phyloP scores from a whole-genome alignment of 169 alveolate species.

The Eimeria maxima region DNA sequence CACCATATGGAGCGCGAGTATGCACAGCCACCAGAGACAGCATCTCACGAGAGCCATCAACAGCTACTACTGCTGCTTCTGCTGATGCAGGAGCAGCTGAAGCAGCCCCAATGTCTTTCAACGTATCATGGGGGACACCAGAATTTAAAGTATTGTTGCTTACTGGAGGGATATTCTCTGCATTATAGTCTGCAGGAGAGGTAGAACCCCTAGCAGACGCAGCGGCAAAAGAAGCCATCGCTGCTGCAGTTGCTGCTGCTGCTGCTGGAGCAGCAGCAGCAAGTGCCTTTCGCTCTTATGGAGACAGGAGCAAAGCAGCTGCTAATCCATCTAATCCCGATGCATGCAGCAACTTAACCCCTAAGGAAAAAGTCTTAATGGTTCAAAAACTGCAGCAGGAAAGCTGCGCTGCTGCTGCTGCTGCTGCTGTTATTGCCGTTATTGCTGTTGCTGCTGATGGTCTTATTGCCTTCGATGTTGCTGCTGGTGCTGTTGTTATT shows the following conservation, averaged over 20 bases:
- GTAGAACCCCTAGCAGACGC: background rate
- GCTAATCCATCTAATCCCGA: background rate
- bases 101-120: background rate
- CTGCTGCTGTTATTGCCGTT: background rate
- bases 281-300: background rate
- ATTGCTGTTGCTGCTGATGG: background rate
- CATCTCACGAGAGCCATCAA: background rate
- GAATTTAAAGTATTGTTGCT: background rate
- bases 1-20: background rate
- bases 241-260: constrained; percentile 11
- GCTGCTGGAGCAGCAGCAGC: background rate
- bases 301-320: background rate
- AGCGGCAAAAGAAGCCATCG: background rate
- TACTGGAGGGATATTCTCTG: background rate
- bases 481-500: background rate
- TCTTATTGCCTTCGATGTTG: background rate
- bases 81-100: background rate
- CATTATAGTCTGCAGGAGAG: background rate
- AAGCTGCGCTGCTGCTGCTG: background rate
- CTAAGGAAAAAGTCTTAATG: no score
- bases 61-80: background rate
- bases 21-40: background rate
- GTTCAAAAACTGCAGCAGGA: background rate
- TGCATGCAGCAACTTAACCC: no score
- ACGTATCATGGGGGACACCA: no score